These are phyloP conservation scores for Hyaloperonospora brassicae DNA, from an alignment of 352 stramenopile genomes.

Conservation along the genomic window DNA sequence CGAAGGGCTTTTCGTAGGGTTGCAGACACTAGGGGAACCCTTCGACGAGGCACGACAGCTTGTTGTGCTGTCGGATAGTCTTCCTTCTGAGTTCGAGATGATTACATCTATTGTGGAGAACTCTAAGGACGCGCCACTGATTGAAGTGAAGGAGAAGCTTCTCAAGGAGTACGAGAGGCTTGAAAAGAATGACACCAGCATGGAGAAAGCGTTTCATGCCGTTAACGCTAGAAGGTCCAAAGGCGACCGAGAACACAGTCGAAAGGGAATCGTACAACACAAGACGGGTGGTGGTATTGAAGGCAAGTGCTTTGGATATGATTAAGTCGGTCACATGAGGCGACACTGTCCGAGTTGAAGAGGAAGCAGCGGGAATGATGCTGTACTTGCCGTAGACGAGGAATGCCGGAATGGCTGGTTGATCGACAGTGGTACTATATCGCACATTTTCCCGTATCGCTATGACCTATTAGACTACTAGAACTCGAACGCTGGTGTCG, in stretches of 20 bases:
- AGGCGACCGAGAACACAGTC: neutral
- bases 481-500: neutral
- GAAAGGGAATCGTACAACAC: neutral
- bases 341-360: neutral
- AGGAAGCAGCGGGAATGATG: neutral
- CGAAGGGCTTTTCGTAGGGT: conserved; percentile 18
- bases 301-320: conserved; percentile 14
- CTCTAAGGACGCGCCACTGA: conserved; percentile 8
- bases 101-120: conserved; percentile 20
- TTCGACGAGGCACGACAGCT: conserved; percentile 24
- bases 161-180: conserved; percentile 20
- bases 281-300: neutral
- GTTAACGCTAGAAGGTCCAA: neutral
- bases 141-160: conserved; percentile 23
- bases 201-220: neutral
- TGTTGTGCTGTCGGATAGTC: conserved; percentile 21
- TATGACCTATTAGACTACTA: conserved; percentile 9
- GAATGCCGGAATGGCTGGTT: neutral
- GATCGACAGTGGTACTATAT: conserved; percentile 5
- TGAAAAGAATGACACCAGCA: conserved; percentile 7
- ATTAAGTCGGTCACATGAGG: neutral
- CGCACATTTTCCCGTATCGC: conserved; percentile 11
- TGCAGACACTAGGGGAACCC: conserved; percentile 18
- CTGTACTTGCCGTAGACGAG: conserved; percentile 1
- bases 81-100: conserved; percentile 21